Base-by-base conservation (phyloP, 148 eudicot genomes). In the Nyssa sinensis region DNA sequence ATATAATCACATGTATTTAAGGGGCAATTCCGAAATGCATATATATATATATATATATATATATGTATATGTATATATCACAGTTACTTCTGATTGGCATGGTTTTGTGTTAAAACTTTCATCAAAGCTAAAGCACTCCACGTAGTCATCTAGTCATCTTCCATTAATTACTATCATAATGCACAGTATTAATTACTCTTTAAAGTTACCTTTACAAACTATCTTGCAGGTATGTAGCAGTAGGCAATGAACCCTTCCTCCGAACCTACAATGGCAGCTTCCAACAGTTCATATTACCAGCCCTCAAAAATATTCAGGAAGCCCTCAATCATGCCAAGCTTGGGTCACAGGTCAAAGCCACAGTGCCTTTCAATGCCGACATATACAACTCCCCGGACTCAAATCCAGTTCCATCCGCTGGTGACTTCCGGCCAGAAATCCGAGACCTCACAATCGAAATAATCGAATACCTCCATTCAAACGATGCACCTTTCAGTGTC, bases 201-300 rank as follows among this genome's bases (percentile, higher is more conserved):
- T n/a, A n/a, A n/a, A n/a, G n/a, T n/a, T n/a, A n/a, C n/a, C n/a
- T n/a, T n/a, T n/a, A n/a, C n/a, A n/a, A n/a, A n/a, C n/a, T n/a
- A n/a, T n/a, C n/a, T n/a, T n/a, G 64, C 85, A 93, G 98, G 83
- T 93, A 96, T 77, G 97, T 96, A 57, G 99, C 98, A 17, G 99
- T 96, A 29, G 99, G 99, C 21, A 96, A 93, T 70, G 99, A 96
- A 39, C 99, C 99, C 0, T 87, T 93, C n/a, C 91, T 96, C 0
- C 77, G 62, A 71, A 80, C 91, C 63, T 93, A 96, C 86, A 96
- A 93, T 74, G 86, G 86, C 30, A 84, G 88, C 5, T 96, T 86
- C 67, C 72, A 88, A 14, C 84, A 81, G 2, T 73, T 64, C 80
- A 91, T 89, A 32, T 81, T 91, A 39, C 99, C 99, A 10, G 99